Evolutionary conservation across 495 filamentous ascomycete species (phyloP).

Genomic region (Penicillium simplicissimum): DNA sequence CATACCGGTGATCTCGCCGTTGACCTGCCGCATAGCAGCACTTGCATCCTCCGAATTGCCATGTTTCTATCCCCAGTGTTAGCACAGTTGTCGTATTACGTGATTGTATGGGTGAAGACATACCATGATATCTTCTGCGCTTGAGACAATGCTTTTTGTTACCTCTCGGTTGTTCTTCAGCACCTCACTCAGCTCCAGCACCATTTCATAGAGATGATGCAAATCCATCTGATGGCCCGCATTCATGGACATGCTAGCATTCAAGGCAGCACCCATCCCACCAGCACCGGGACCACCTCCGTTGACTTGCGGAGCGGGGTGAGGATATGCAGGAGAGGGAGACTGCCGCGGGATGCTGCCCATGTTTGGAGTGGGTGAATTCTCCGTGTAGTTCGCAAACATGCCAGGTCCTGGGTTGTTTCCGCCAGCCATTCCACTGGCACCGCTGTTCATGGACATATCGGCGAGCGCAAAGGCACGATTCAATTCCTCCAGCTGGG

Average conservation of each 20-base stretch:
- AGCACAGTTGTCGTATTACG: conserved; percentile 12
- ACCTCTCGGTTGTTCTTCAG: conserved; percentile 76
- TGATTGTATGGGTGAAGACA: conserved; percentile 13
- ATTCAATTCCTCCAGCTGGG: conserved; percentile 40
- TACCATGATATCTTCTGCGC: conserved; percentile 63
- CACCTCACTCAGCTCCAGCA: conserved; percentile 75
- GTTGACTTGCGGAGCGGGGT: conserved; percentile 50
- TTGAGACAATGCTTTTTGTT: conserved; percentile 70
- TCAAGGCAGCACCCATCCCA: conserved; percentile 57
- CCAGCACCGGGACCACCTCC: conserved; percentile 28
- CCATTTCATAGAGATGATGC: conserved; percentile 80
- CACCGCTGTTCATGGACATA: conserved; percentile 40
- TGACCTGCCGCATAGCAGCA: conserved; percentile 48
- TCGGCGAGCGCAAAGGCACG: conserved; percentile 38
- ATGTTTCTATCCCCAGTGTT: conserved; percentile 37
- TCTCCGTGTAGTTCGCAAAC: conserved; percentile 39
- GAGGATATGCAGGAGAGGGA: conserved; percentile 37
- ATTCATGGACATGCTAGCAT: conserved; percentile 61
- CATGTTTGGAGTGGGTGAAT: conserved; percentile 35
- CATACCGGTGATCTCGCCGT: conserved; percentile 50
- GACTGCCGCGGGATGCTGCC: conserved; percentile 40
- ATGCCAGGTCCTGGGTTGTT: conserved; percentile 33
- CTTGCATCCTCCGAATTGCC: conserved; percentile 46
- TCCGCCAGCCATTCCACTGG: conserved; percentile 32
- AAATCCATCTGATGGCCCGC: conserved; percentile 87